Conservation (phyloP, 257 asterid genomes). For the Primulina eburnea region DNA sequence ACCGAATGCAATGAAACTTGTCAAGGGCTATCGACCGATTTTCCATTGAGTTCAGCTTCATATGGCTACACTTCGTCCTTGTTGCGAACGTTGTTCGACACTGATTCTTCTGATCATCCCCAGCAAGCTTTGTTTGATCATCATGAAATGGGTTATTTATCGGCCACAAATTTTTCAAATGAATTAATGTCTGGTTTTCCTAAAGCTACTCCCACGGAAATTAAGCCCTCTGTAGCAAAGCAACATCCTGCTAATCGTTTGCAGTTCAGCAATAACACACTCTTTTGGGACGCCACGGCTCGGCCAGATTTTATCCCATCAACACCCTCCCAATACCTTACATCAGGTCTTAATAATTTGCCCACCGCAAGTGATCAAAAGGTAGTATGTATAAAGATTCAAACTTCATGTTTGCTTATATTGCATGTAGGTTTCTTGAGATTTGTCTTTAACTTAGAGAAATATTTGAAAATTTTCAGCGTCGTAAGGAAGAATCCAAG, state of each 20-base stretch:
- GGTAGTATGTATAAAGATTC: conserved; percentile 23
- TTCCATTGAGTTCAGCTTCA: conserved; percentile 29
- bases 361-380: conserved; percentile 19
- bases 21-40: conserved; percentile 20
- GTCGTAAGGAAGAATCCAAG: conserved; percentile 26
- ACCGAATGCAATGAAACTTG: conserved; percentile 15
- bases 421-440: background rate
- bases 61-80: conserved; percentile 36
- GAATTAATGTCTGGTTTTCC: conserved; percentile 27
- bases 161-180: conserved; percentile 26
- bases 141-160: conserved; percentile 26
- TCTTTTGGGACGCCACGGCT: conserved; percentile 30
- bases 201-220: conserved; percentile 20
- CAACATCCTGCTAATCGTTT: conserved; percentile 27
- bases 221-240: conserved; percentile 18
- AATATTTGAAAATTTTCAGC: conserved; percentile 30
- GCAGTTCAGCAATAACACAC: conserved; percentile 29
- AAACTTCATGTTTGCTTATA: background rate
- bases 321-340: conserved; percentile 34
- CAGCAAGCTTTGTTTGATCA: conserved; percentile 23
- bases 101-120: conserved; percentile 32
- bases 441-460: background rate
- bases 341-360: conserved; percentile 23
- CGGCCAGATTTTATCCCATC: conserved; percentile 33
- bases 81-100: conserved; percentile 47